Evolutionary conservation across 768 basidiomycete genomes (phyloP), one percentile per base, ranked within the genome.

Genomic region (Dictyophora rubrovolvata): DNA sequence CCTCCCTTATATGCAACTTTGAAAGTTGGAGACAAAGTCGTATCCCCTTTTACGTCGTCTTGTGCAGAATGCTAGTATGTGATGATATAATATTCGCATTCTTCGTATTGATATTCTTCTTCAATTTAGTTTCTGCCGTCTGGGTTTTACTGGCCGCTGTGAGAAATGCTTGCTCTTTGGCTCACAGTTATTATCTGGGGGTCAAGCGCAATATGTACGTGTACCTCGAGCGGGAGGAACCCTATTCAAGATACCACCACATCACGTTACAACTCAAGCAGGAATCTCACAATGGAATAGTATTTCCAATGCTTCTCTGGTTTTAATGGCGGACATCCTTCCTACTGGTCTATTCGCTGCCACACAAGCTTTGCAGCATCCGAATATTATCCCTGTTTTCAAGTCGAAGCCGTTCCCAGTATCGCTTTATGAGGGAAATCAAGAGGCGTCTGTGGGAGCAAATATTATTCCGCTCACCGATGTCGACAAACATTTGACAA

Each of bases 1-100:
- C 86, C 88, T 0, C 66, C 68, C 22, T 71, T 88, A 17, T 89
- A 90, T 62, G 74, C 82, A 0, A 79, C 72, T 21, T 75, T 91
- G 55, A 80, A 77, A 56, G 69, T 87, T 6, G 88, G 87, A 5
- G 85, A 91, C 67, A 86, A 82, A 65, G 85, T 91, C 14, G 82
- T 91, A 21, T 83, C 87, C 1, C 86, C 89, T 2, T 91, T 90
- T 70, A 87, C 87, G 0, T 77, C 79, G n/a, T 87, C 81, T 53
- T 92, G 89, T 63, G 85, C 84, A n/a, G 87, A 90, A 66, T 92
- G 89, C 78, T 80, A 84, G 88, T 91, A 61, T 66, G 83, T 77
- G 59, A 53, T 56, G 48, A 0, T 9, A 7, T 14, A 11, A 28
- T 60, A 34, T 16, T 47, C 35, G 33, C n/a, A 22, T 34, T 22